Base-by-base conservation (phyloP, 345 rosid species). In the Sisymbrium irio region DNA sequence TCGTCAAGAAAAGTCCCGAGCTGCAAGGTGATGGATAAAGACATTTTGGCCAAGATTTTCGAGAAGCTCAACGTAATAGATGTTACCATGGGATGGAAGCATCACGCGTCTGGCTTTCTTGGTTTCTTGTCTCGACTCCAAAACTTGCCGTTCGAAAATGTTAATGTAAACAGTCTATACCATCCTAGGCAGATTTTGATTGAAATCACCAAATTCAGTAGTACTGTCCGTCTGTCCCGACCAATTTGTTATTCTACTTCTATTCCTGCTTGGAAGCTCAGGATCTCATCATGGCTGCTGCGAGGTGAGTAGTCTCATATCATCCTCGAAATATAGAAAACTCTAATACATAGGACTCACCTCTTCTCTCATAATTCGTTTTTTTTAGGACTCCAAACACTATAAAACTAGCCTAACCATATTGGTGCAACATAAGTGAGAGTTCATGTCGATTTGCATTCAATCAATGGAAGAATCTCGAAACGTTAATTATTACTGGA, bases 381-480 rank as follows among this genome's bases (percentile, higher is more conserved):
- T 57, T 17, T 57, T 18, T 12, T 18, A 22, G 61, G 61, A 11
- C 39, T 28, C 17, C 47, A 27, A 51, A 67, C 8, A 25, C 25
- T 3, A 35, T 11, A 45, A 53, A 25, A 6, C 10, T 45, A 30
- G 72, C 1, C 19, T 25, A 53, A 15, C 40, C 60, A n/a, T 9
- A 2, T 13, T 40, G 62, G 62, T 17, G 7, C 1, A 2, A 25
- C 15, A 0, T 7, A 17, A 53, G 27, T 13, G 9, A 39, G 28
- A 7, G 40, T 5, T 15, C 62, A 15, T 10, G 7, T 27, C n/a
- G 27, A 32, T 22, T n/a, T 25, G 25, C n/a, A 4, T 54, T 54
- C 13, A 54, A 61, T 67, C 39, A 28, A 54, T 67, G 72, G 40
- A 53, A 20, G 51, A 67, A 54, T 28, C 62, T 67, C 4, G 33